phyloP scores from a whole-genome alignment of 768 basidiomycete species.

The Lanmaoa pseudosensibilis region DNA sequence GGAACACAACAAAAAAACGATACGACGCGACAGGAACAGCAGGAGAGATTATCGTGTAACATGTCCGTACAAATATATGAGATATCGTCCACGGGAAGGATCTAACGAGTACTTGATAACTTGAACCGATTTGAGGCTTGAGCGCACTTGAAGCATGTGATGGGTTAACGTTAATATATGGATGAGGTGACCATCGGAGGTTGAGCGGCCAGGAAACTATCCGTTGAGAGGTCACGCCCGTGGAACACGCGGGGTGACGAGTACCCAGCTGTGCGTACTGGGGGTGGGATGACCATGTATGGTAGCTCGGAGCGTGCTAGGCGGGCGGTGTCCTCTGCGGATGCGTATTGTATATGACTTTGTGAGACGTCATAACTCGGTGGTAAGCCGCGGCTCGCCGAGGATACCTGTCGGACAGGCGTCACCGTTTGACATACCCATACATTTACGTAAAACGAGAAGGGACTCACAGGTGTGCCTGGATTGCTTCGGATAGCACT shows the following conservation, averaged over 20 bases:
- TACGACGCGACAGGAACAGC: neutral
- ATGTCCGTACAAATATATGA: slow-evolving; percentile 10
- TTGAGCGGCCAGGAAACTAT: slow-evolving; percentile 27
- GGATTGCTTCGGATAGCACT: neutral
- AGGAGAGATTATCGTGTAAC: slow-evolving; percentile 12
- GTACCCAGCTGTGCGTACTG: slow-evolving; percentile 39
- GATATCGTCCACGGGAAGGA: slow-evolving; percentile 11
- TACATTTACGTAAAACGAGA: neutral
- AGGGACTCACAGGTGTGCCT: slow-evolving; percentile 17
- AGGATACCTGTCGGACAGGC: slow-evolving; percentile 5
- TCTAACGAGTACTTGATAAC: neutral
- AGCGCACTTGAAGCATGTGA: slow-evolving; percentile 11
- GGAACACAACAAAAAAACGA: neutral
- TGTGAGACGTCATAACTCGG: slow-evolving; percentile 19
- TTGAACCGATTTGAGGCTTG: neutral
- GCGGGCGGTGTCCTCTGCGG: slow-evolving; percentile 25
- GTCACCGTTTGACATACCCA: neutral
- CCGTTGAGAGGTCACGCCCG: slow-evolving; percentile 27
- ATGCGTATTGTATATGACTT: slow-evolving; percentile 14
- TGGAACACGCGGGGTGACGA: slow-evolving; percentile 18
- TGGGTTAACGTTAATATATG: slow-evolving; percentile 18
- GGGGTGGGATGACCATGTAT: slow-evolving; percentile 36
- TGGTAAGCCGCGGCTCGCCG: slow-evolving; percentile 7
- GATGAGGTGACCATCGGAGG: slow-evolving; percentile 23
- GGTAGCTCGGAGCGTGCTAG: slow-evolving; percentile 28